Conservation (phyloP, 352 stramenopile genomes). For the Phytopythium aichiense region DNA sequence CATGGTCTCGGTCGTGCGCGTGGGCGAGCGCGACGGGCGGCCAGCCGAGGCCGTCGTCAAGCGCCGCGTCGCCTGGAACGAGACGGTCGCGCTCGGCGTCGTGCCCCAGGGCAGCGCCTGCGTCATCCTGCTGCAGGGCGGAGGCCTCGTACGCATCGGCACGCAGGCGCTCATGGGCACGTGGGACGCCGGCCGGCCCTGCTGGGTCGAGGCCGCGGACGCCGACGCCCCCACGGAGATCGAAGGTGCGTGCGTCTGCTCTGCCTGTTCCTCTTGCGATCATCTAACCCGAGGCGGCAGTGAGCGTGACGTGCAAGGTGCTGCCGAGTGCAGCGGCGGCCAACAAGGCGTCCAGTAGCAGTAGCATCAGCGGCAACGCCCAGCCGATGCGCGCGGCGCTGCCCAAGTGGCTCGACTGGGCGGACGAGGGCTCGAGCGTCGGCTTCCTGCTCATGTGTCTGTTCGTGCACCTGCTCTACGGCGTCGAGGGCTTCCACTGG, state of each 20-base stretch:
- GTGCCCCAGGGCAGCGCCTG: conserved; percentile 73
- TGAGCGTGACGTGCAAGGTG: conserved; percentile 76
- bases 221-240: conserved; percentile 64
- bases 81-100: conserved; percentile 69
- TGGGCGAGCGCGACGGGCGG: conserved; percentile 54
- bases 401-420: conserved; percentile 69
- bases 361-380: conserved; percentile 10
- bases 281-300: conserved; percentile 9
- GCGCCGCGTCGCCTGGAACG: conserved; percentile 62
- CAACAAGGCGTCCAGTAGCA: background rate
- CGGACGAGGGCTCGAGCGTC: conserved; percentile 74
- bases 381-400: conserved; percentile 27
- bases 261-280: no score
- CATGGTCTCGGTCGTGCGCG: conserved; percentile 73
- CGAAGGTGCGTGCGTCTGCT: conserved; percentile 27
- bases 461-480: conserved; percentile 79
- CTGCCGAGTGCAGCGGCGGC: conserved; percentile 18
- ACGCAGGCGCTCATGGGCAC: conserved; percentile 83
- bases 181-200: conserved; percentile 70
- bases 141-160: conserved; percentile 66
- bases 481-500: conserved; percentile 84
- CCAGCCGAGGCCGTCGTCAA: conserved; percentile 67
- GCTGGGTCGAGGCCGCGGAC: conserved; percentile 76
- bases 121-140: conserved; percentile 73
- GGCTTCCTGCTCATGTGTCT: conserved; percentile 82